Evolutionary conservation across 148 eudicot species (phyloP), one percentile per base, ranked within the genome.

Genomic region (Persicaria tinctoria): DNA sequence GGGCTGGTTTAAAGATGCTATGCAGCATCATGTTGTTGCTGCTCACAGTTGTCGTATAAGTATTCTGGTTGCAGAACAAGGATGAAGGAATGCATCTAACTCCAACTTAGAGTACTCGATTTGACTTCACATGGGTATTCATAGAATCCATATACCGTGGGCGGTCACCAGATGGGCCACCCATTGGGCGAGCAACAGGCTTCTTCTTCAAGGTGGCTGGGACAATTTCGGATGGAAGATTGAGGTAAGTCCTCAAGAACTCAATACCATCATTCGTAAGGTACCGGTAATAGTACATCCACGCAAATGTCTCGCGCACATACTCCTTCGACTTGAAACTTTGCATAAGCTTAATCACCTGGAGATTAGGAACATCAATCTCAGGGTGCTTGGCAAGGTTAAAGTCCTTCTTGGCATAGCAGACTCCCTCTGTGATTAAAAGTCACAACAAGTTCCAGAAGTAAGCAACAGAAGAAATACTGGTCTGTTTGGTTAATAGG

Each of bases 271-370:
- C 97, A 60, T 94, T 91, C 0, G 98, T 94, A 14, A 94, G 83
- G 77, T 76, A 94, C 98, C 98, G 91, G 84, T 94, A 94, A 60
- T 90, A 90, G 73, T 94, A 96, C 98, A 94, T 94, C 98, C 98
- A 94, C 0, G 98, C 98, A 50, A 94, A 94, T 47, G 98, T 94
- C 85, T 94, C 97, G 0, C 90, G 84, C 17, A 94, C 98, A 73
- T 89, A 90, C 83, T 90, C 92, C 85, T 84, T 90, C 0, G 90
- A 88, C 68, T 90, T 90, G 76, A 88, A 90, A 85, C 97, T 88
- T 83, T 88, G 95, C 97, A 91, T 88, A 62, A 93, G 88, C 93
- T 87, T 91, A 53, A 91, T 88, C 57, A 91, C 97, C 80, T 89
- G 91, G 46, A 91, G 83, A 60, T 91, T 89, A 1, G 92, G 92